Evolutionary conservation across 2,329 filamentous ascomycete genomes (phyloP), one percentile per base, ranked within the genome.

Genomic region (Penicillium psychrosexuale): DNA sequence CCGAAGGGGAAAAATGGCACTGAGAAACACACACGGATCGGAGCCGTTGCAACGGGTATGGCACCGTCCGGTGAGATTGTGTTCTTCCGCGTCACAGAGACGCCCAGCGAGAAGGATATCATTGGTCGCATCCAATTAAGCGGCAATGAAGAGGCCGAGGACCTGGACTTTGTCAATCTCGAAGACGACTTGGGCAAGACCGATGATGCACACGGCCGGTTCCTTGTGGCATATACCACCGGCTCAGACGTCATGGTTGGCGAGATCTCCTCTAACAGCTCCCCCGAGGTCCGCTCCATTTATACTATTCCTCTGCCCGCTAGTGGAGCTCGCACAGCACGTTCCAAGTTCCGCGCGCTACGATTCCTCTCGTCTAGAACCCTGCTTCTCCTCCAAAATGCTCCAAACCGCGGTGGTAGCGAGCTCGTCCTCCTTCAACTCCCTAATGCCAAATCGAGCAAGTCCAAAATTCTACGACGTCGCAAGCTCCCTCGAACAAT

Each of bases 171-270:
- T 33, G 66, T 69, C 15, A 66, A 65, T 24, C 58, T 70, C 8
- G 64, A 70, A 33, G 60, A 69, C 8, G 57, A 65, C 28, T 30
- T 53, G 5, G 57, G 63, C 7, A 47, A 58, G 37, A 55, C 45
- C 9, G 53, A 53, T 9, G 47, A 60, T 47, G 53, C 48, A 5
- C 36, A 31, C 36, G 66, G 66, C 17, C 66, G 82, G 37, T 94
- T 88, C 70, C 82, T 86, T 62, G 77, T 97, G 51, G 87, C 86
- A 3, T 97, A 91, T 72, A 92, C 89, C 72, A 86, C 88, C 64
- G 86, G 90, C 60, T 79, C 87, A 67, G 85, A 91, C 61, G 80
- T 97, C 46, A 88, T 86, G 72, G 76, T 88, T 34, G 80, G 89
- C 63, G 82, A 83, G 31, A 73, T 90, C 45, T 73, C 77, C 61